Base-by-base conservation (phyloP, 148 eudicot species). In the Pouteria glomerata region DNA sequence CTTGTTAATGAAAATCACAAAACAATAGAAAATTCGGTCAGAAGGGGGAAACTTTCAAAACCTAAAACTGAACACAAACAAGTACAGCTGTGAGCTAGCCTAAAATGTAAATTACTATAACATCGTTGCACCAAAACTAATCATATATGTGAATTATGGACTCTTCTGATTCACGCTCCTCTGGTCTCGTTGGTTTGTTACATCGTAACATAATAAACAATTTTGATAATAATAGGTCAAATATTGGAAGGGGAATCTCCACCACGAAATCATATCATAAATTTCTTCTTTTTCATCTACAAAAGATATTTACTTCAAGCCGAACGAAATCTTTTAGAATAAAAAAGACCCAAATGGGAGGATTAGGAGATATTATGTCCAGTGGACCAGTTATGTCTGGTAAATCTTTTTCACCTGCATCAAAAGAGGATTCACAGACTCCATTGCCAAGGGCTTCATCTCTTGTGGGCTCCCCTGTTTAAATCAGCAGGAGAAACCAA, bases 401-500 rank as follows among this genome's bases (percentile, higher is more conserved):
- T 66, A 11, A n/a, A 45, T 42, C 15, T 37, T 56, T 24, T 26
- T 75, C 63, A 66, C 52, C 72, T 73, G 77, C 69, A 77, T 77
- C 1, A 70, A 72, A 4, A 41, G 57, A 58, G 63, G 70, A 66
- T 72, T 77, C 66, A 68, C 75, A 48, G 80, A 76, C 33, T 73
- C 80, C 51, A 77, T 76, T 63, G 51, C 34, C 61, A 26, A 55
- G 29, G 74, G 75, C 60, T 76, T 76, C 12, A 37, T 50, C 34
- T 76, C 80, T 70, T 64, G 80, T 34, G 68, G 75, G 69, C 69
- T 76, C 63, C 72, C 76, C 83, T 80, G 58, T 73, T 41, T 45
- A 24, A 68, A 34, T 55, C 59, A 39, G 42, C 57, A 73, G 50
- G 37, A 35, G 58, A 68, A 10, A 35, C 18, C 18, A n/a, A 39